Conservation (phyloP, 2,329 filamentous ascomycete species). For the Camptophora hylomeconis region DNA sequence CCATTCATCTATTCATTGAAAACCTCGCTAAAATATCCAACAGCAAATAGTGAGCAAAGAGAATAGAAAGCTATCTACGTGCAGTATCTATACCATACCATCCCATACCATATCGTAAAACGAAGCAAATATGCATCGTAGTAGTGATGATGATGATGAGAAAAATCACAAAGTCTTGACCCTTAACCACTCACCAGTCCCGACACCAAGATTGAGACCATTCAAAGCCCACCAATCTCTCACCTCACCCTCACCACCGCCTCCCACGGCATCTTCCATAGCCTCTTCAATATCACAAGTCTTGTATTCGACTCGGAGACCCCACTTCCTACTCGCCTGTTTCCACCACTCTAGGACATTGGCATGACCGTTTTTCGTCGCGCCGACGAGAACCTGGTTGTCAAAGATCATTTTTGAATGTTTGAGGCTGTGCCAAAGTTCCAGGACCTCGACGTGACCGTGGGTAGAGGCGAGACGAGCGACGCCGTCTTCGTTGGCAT, state of each 20-base stretch:
- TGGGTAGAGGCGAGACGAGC: conserved; percentile 74
- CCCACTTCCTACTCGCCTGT: conserved; percentile 38
- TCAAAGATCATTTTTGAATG: conserved; percentile 71
- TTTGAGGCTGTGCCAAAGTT: conserved; percentile 66
- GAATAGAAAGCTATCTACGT: too few species aligned
- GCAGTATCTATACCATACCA: too few species aligned
- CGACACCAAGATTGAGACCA: conserved; percentile 66
- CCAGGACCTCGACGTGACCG: conserved; percentile 71
- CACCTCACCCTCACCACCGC: conserved; percentile 55
- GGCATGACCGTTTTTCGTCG: conserved; percentile 76
- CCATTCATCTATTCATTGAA: too few species aligned
- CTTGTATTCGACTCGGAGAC: conserved; percentile 75
- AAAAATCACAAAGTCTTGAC: conserved; percentile 50
- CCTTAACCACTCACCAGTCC: conserved; percentile 83
- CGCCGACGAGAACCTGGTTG: conserved; percentile 68
- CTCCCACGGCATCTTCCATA: conserved; percentile 69
- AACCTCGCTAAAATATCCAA: too few species aligned
- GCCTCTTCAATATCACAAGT: conserved; percentile 94
- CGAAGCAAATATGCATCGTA: too few species aligned
- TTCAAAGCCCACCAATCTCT: conserved; percentile 80
- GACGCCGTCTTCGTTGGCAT: conserved; percentile 67
- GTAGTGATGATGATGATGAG: too few species aligned
- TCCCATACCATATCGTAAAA: too few species aligned
- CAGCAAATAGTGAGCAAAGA: too few species aligned
- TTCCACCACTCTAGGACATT: conserved; percentile 83